Base-by-base conservation (phyloP, 225 moss, liverwort and hornwort genomes). In the Marchantia polymorpha region DNA sequence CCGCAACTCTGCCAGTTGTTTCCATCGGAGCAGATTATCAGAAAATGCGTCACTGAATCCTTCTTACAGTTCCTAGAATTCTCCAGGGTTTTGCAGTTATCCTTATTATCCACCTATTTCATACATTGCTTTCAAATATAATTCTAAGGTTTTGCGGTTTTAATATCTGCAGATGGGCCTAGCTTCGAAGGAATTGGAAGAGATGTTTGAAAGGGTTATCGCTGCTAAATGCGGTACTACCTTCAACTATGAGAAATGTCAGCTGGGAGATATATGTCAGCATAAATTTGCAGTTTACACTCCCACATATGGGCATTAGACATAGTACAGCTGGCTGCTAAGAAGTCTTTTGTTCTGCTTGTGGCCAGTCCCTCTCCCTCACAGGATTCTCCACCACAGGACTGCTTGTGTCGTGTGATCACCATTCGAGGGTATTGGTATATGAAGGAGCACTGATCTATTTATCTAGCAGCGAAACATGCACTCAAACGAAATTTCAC, bases 161-260 rank as follows among this genome's bases (percentile, higher is more conserved):
- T 61, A 19, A 19, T 20, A 3, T 67, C 48, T 64, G 74, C 86
- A 86, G 86, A 71, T 77, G 73, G 77, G 72, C 17, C 53, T 81
- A 16, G 86, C 86, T 27, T 81, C 86, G 6, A 78, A 75, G 81
- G 83, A 84, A 52, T 79, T 87, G 78, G 86, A 87, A 69, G 81
- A 65, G 58, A 83, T 83, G 64, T 84, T 83, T 69, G 75, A 78
- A 67, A 77, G 80, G 65, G 78, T 87, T 48, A 83, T 87, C 53
- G 77, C 81, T 27, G 72, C 69, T 30, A 87, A 87, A 78, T 56
- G 68, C 80, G 83, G 86, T 82, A 58, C 54, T 15, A 25, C n/a
- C 29, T 76, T 48, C 15, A 29, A 27, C 50, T 47, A 68, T 48
- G 9, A n/a, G 27, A 65, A 20, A 65, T 27, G 27, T 65, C 26